phyloP scores from a whole-genome alignment of 371 early-diverging fungal genomes.

The Apophysomyces ossiformis region DNA sequence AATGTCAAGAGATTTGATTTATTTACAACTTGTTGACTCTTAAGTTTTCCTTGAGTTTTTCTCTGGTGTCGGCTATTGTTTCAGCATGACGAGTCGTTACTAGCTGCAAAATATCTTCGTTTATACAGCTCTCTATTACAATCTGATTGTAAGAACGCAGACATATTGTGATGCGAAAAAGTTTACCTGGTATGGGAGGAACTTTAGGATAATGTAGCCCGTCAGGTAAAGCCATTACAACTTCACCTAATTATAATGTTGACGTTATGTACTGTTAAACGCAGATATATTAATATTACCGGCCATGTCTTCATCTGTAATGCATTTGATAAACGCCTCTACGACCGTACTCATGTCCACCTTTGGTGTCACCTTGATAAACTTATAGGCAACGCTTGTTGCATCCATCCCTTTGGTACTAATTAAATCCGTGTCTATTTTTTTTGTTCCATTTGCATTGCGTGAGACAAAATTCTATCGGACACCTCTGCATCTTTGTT shows the following conservation, averaged over 20 bases:
- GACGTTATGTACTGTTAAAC: no score
- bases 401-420: no score
- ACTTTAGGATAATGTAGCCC: neutral
- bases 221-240: slow-evolving; percentile 3
- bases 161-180: neutral
- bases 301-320: slow-evolving; percentile 49
- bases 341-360: slow-evolving; percentile 55
- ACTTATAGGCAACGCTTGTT: neutral
- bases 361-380: slow-evolving; percentile 22
- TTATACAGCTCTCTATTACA: no score
- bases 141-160: no score
- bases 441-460: neutral
- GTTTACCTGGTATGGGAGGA: neutral
- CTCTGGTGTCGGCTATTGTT: no score
- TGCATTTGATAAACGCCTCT: slow-evolving; percentile 55
- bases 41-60: no score
- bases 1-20: no score
- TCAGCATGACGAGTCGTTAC: no score
- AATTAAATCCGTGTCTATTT: slow-evolving; percentile 17
- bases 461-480: neutral
- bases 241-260: neutral
- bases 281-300: slow-evolving; percentile 25
- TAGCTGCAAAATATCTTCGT: no score
- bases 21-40: no score
- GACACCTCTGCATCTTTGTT: no score